These are phyloP conservation scores for Hebeloma cylindrosporum DNA, from an alignment of 768 basidiomycete genomes.

Conservation along the genomic window DNA sequence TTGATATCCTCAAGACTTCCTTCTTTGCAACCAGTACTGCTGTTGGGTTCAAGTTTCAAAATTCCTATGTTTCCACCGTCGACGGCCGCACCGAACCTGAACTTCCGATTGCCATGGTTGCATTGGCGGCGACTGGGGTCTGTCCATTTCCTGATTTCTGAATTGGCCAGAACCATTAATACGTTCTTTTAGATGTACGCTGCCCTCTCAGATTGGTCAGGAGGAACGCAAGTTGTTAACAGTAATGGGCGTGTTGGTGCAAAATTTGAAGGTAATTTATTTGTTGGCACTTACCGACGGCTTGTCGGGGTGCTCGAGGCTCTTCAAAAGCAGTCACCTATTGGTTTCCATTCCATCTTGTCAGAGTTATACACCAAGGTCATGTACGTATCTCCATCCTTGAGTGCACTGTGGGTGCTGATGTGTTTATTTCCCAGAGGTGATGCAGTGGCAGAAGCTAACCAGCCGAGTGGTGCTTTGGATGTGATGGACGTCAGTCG, in stretches of 20 bases:
- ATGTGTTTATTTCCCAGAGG: no score
- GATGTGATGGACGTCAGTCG: no score
- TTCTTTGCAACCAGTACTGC: neutral
- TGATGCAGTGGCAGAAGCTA: no score
- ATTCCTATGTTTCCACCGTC: neutral
- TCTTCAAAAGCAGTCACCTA: neutral
- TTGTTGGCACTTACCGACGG: neutral
- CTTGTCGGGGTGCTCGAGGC: neutral
- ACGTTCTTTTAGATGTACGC: neutral
- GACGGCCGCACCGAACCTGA: neutral
- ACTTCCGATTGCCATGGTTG: neutral
- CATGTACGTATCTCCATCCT: no score
- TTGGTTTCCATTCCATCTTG: conserved; percentile 1
- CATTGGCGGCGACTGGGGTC: conserved; percentile 1
- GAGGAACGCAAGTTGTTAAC: neutral
- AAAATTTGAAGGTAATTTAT: conserved; percentile 3
- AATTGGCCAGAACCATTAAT: neutral
- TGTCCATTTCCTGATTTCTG: neutral
- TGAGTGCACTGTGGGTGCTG: no score
- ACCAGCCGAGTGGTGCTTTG: no score
- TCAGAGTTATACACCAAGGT: neutral
- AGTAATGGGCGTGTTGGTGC: no score
- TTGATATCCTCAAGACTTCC: neutral
- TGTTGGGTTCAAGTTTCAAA: neutral
- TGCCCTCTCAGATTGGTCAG: neutral